phyloP scores from a whole-genome alignment of 371 early-diverging fungal species.

The Dentiscutata heterogama region DNA sequence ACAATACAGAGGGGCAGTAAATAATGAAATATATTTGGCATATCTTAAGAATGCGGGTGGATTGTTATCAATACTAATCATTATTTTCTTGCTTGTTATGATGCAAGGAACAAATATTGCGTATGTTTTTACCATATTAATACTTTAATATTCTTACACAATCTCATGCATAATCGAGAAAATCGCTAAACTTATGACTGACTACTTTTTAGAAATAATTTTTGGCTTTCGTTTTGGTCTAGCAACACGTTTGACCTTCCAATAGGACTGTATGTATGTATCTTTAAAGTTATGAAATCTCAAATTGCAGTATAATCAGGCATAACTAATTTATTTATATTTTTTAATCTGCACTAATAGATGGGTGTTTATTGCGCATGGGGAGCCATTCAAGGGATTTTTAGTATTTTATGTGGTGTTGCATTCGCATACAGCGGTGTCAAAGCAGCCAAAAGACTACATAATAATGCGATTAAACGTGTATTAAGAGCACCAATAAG shows the following conservation, averaged over 20 bases:
- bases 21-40: slow-evolving; percentile 65
- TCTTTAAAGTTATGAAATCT: slow-evolving; percentile 24
- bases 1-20: slow-evolving; percentile 66
- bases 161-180: no score
- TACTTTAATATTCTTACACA: neutral
- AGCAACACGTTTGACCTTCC: neutral
- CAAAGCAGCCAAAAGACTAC: slow-evolving; percentile 59
- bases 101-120: slow-evolving; percentile 61
- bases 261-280: neutral
- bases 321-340: no score
- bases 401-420: slow-evolving; percentile 49
- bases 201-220: neutral
- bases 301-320: no score
- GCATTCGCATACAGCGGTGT: slow-evolving; percentile 51
- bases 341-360: slow-evolving; percentile 46
- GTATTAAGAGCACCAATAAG: slow-evolving; percentile 74
- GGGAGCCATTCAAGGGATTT: slow-evolving; percentile 51
- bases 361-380: slow-evolving; percentile 56
- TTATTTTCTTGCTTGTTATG: slow-evolving; percentile 62
- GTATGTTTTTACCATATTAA: slow-evolving; percentile 37
- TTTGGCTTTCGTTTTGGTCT: slow-evolving; percentile 1
- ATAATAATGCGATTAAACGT: slow-evolving; percentile 61
- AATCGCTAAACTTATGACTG: no score
- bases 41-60: slow-evolving; percentile 78
- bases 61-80: slow-evolving; percentile 58